phyloP scores from a whole-genome alignment of 2,329 filamentous ascomycete genomes.

The Bipolaris sorokiniana region DNA sequence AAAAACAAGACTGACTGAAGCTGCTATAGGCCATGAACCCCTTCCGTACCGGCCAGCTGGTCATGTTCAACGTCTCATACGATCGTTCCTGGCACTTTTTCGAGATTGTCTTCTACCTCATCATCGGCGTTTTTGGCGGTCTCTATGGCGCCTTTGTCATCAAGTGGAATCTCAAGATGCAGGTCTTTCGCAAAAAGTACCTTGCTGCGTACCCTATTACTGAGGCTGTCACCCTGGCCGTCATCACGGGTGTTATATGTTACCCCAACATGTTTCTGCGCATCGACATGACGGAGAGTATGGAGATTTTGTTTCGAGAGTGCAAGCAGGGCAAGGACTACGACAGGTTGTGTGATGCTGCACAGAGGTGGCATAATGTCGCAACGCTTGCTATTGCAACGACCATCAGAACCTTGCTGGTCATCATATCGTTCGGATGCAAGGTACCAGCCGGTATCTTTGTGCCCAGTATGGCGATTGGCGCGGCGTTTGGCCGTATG shows the following conservation, averaged over 20 bases:
- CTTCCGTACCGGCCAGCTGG: slow-evolving; percentile 92
- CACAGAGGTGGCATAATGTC: slow-evolving; percentile 79
- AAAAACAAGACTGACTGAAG: background rate
- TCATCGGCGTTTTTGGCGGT: slow-evolving; percentile 91
- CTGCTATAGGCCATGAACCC: slow-evolving; percentile 81
- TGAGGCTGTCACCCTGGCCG: slow-evolving; percentile 83
- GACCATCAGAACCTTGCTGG: slow-evolving; percentile 77
- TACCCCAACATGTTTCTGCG: slow-evolving; percentile 94
- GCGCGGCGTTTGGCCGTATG: slow-evolving; percentile 89
- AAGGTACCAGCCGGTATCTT: slow-evolving; percentile 98
- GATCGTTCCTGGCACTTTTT: slow-evolving; percentile 98
- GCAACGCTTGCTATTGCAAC: slow-evolving; percentile 80
- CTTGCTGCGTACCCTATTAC: slow-evolving; percentile 81
- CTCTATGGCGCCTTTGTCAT: slow-evolving; percentile 97
- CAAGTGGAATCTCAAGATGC: slow-evolving; percentile 91
- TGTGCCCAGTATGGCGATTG: slow-evolving; percentile 96
- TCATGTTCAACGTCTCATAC: slow-evolving; percentile 99
- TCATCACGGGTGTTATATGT: slow-evolving; percentile 86
- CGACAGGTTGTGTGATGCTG: slow-evolving; percentile 82
- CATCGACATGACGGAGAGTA: slow-evolving; percentile 99
- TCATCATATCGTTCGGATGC: slow-evolving; percentile 96
- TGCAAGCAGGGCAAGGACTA: slow-evolving; percentile 91
- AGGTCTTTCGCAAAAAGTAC: slow-evolving; percentile 94
- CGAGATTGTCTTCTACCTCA: slow-evolving; percentile 88
- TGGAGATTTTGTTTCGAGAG: slow-evolving; percentile 96